A percentile compares a stretch with the other conserved stretches of the same genome.
Evolutionary conservation across 495 filamentous ascomycete species (phyloP).

Genomic region (Recurvomyces mirabilis): DNA sequence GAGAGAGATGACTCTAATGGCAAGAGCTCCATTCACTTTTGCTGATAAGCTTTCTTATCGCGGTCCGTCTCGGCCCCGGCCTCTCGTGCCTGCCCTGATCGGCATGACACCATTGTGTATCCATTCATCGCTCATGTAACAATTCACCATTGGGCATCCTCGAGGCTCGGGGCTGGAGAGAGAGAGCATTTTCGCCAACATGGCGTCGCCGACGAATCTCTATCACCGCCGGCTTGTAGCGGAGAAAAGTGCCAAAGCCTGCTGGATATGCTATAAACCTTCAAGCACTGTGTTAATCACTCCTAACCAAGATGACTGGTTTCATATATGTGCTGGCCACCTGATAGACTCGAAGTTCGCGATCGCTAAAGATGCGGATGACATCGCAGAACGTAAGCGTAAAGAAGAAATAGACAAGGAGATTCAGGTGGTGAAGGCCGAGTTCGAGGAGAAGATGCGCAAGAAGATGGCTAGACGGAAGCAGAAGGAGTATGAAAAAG

Average conservation of each 20-base stretch:
- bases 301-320: conserved; percentile 90
- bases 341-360: conserved; percentile 77
- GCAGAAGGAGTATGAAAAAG: conserved; percentile 33
- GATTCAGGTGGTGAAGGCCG: conserved; percentile 59
- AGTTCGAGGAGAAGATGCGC: conserved; percentile 73
- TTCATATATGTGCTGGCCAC: conserved; percentile 79
- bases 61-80: too few species aligned
- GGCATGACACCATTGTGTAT: too few species aligned
- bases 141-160: too few species aligned
- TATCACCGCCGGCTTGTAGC: conserved; percentile 86
- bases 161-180: too few species aligned
- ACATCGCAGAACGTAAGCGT: conserved; percentile 46
- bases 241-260: conserved; percentile 67
- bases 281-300: conserved; percentile 80
- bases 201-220: too few species aligned
- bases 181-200: too few species aligned
- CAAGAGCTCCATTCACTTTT: too few species aligned
- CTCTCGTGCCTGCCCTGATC: too few species aligned
- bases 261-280: conserved; percentile 83
- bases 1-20: not conserved
- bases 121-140: too few species aligned
- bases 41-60: too few species aligned
- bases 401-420: conserved; percentile 33
- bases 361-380: conserved; percentile 64
- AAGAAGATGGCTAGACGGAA: conserved; percentile 52